Evolutionary conservation across 2,329 filamentous ascomycete genomes (phyloP), one percentile per base, ranked within the genome.

Genomic region (Aciculosporium take): DNA sequence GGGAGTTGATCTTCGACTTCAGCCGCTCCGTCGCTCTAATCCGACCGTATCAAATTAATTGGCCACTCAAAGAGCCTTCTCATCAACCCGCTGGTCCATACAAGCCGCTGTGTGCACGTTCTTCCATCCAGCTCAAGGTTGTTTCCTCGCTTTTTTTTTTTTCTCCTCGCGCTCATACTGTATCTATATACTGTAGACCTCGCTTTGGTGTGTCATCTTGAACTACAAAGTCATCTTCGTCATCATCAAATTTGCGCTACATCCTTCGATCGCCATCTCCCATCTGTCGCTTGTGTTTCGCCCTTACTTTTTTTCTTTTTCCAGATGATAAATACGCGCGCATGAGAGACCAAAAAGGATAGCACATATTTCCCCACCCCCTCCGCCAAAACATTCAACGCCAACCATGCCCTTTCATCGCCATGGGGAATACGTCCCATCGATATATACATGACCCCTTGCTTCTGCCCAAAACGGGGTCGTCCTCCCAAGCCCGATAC

Each of bases 371-470:
- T n/a, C n/a, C 7, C 32, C 24, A 20, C 20, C 17, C 23, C 17
- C 28, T 15, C 37, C 18, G 15, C 34, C 41, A 29, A 40, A 37
- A 32, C 15, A 24, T n/a, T 23, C 13, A 41, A 46, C 44, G 44
- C 44, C 41, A 34, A 23, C 40, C 44, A 46, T 50, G 48, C 47
- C 46, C 45, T 44, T 45, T 39, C 47, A 40, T 39, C 42, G 37
- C 45, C 41, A 48, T 45, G 47, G 42, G 35, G 44, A 46, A 43
- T 43, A 42, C 34, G 37, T 30, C 34, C 34, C 13, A 43, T 40
- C 40, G 42, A 45, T 46, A 46, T 46, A 40, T 49, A 49, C 47
- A 50, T 41, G 37, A 30, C 29, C 39, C 21, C 18, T 33, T 6
- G n/a, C n/a, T 21, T 28, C 31, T 21, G 7, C 9, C 27, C 27